Percentiles rank a stretch among this genome's conserved stretches.
phyloP scores from a whole-genome alignment of 1,284 basidiomycete species.

The Schizophyllum amplum region DNA sequence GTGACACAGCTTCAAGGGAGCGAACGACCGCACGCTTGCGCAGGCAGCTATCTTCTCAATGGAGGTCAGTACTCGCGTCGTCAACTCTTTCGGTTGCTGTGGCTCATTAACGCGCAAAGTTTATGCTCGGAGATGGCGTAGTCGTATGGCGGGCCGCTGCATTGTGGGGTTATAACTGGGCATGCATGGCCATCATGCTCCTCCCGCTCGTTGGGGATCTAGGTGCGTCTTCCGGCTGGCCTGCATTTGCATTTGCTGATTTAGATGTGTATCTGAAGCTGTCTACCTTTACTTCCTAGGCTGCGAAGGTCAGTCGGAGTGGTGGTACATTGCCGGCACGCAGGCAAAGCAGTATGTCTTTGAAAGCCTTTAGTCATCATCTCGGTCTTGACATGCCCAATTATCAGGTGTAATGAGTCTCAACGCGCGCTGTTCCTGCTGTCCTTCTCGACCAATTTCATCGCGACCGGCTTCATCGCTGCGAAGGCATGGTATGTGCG shows the following conservation, averaged over 20 bases:
- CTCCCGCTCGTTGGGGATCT: conserved; percentile 2
- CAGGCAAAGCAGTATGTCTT: neutral
- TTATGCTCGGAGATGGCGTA: conserved; percentile 6
- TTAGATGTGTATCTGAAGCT: neutral
- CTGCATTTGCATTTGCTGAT: neutral
- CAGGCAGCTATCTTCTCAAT: neutral
- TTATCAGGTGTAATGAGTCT: neutral
- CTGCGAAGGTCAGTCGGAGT: neutral
- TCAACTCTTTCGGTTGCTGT: too few relatives aligned
- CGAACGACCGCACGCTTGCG: neutral
- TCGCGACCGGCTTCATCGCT: conserved; percentile 4
- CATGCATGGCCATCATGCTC: neutral
- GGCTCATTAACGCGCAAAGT: neutral
- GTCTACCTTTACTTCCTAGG: conserved; percentile 2
- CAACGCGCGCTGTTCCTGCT: neutral
- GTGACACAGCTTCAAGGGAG: neutral
- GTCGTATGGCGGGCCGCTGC: conserved; percentile 6
- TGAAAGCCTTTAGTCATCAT: conserved; percentile 1
- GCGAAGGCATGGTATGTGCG: conserved; percentile 7
- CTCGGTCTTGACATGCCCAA: neutral
- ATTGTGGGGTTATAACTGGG: neutral
- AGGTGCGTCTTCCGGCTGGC: neutral
- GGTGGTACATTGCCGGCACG: conserved; percentile 1
- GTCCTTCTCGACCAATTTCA: conserved; percentile 4
- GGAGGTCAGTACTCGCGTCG: neutral